phyloP scores from a whole-genome alignment of 2,329 filamentous ascomycete species.

The Aspergillus novofumigatus region DNA sequence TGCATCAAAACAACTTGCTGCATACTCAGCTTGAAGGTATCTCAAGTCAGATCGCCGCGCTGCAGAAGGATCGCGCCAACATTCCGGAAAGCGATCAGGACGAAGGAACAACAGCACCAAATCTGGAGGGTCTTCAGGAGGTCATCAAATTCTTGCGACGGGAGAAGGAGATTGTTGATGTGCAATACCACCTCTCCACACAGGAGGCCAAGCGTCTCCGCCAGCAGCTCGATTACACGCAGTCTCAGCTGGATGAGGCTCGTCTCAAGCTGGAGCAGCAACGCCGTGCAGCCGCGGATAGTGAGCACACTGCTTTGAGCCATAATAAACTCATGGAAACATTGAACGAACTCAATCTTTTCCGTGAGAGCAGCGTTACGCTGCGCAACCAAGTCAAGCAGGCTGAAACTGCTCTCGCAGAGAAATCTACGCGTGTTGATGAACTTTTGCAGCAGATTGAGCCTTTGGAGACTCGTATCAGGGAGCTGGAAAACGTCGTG shows the following conservation, averaged over 20 bases:
- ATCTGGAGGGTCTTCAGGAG: conserved; percentile 75
- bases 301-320: conserved; percentile 66
- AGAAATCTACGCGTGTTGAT: conserved; percentile 71
- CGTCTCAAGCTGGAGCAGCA: conserved; percentile 89
- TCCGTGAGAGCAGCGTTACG: conserved; percentile 90
- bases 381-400: conserved; percentile 81
- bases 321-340: conserved; percentile 93
- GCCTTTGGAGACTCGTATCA: conserved; percentile 74
- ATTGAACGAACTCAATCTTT: conserved; percentile 90
- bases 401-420: conserved; percentile 68
- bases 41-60: conserved; percentile 68
- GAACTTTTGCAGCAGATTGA: conserved; percentile 71
- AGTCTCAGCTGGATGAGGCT: conserved; percentile 82
- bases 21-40: conserved; percentile 86
- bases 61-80: conserved; percentile 70
- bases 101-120: conserved; percentile 50
- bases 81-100: conserved; percentile 49
- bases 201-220: conserved; percentile 85
- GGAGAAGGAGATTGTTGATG: conserved; percentile 96
- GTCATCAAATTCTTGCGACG: conserved; percentile 86
- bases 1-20: conserved; percentile 84
- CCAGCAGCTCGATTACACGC: conserved; percentile 83
- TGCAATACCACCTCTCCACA: conserved; percentile 86
- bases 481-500: conserved; percentile 76
- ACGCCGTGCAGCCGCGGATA: conserved; percentile 70